These are phyloP conservation scores for Paramecium octaurelia DNA, from an alignment of 73 alveolate genomes.

Conservation along the genomic window DNA sequence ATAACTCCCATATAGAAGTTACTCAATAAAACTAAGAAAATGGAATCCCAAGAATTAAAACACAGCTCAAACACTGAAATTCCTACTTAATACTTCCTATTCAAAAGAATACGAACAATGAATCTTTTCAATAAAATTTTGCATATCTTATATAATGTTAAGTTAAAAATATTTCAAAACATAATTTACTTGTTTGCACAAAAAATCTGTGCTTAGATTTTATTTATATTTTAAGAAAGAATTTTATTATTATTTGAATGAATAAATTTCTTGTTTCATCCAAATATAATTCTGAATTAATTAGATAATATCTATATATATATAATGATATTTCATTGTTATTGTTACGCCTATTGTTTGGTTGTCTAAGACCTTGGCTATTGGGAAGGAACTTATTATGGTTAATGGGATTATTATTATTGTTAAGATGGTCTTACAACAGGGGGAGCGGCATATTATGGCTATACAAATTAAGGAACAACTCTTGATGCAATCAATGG, in stretches of 20 bases:
- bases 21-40: too few species aligned
- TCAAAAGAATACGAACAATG: background rate
- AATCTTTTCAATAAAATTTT: background rate
- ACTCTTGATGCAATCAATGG: constrained; percentile 52
- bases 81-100: background rate
- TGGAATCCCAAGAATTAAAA: too few species aligned
- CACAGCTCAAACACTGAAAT: background rate
- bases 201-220: too few species aligned
- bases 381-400: background rate
- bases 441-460: background rate
- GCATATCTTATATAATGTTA: background rate
- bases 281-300: too few species aligned
- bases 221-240: too few species aligned
- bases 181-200: too few species aligned
- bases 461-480: constrained; percentile 26
- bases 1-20: too few species aligned
- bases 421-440: background rate
- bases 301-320: too few species aligned
- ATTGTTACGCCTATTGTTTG: background rate
- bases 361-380: background rate
- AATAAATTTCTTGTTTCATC: too few species aligned
- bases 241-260: too few species aligned
- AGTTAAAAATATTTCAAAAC: too few species aligned
- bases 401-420: background rate
- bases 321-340: background rate